Evolutionary conservation across 768 basidiomycete genomes (phyloP).

Genomic region (Suillus spraguei): DNA sequence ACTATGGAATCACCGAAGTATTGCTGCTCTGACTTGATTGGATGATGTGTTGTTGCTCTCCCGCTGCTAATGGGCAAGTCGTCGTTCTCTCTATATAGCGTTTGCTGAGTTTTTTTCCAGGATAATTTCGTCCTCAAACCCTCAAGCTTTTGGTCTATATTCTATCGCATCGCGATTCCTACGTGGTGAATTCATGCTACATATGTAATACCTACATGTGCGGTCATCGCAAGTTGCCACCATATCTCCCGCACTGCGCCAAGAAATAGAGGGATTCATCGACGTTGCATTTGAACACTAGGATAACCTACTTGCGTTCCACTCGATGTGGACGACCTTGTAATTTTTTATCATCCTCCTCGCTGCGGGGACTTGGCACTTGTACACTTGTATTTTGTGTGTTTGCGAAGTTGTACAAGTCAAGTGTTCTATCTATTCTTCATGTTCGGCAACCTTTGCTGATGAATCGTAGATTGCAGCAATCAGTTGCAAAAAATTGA

Average conservation of each 20-base stretch:
- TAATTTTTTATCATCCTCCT: background rate
- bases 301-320: background rate
- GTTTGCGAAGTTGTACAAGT: background rate
- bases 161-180: background rate
- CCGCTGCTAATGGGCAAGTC: background rate
- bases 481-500: background rate
- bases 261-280: background rate
- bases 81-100: background rate
- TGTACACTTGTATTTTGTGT: background rate
- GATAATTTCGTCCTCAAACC: too few species aligned
- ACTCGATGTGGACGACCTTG: background rate
- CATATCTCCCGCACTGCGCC: background rate
- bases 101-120: background rate
- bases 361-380: background rate
- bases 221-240: background rate
- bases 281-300: background rate
- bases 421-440: background rate
- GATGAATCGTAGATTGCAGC: background rate
- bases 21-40: background rate
- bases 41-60: background rate
- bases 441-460: background rate
- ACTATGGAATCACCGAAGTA: background rate
- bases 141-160: background rate
- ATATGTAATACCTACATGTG: background rate
- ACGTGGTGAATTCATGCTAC: background rate